Evolutionary conservation across 306 rosid species (phyloP).

Genomic region (Cucumis sativus): Cucumber_9930_V3 NC_026655.2:32126001-32126500

Average conservation of each 20-base stretch:
- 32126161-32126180: neutral
- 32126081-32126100: neutral
- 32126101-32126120: neutral
- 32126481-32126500: neutral
- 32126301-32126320: neutral
- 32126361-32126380: neutral
- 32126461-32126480: neutral
- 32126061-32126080: neutral
- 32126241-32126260: neutral
- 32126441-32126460: neutral
- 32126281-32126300: neutral
- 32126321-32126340: neutral
- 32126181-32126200: neutral
- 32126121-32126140: neutral
- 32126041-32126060: neutral
- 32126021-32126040: neutral
- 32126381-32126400: neutral
- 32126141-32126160: neutral
- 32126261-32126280: neutral
- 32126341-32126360: neutral
- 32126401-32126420: neutral
- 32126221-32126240: neutral
- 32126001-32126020: neutral
- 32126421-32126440: neutral
- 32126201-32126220: neutral